phyloP scores from a whole-genome alignment of 495 filamentous ascomycete species.

The Lasiosphaeris hirsuta region DNA sequence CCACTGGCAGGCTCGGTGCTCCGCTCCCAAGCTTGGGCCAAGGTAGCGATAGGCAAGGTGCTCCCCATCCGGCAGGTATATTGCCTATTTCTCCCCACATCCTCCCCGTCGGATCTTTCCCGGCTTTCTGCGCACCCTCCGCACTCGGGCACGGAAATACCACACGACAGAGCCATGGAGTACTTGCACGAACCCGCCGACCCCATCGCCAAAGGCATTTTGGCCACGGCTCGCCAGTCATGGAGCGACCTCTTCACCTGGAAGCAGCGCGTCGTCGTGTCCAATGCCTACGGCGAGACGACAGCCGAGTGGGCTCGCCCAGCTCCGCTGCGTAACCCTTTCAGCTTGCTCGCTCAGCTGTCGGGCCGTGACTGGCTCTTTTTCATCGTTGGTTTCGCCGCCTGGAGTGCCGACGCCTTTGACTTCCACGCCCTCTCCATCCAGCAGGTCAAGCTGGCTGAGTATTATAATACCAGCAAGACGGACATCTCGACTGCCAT shows the following conservation, averaged over 20 bases:
- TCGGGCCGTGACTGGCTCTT: slow-evolving; percentile 56
- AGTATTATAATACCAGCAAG: slow-evolving; percentile 60
- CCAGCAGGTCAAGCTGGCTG: slow-evolving; percentile 63
- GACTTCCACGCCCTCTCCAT: slow-evolving; percentile 77
- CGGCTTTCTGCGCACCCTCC: no score
- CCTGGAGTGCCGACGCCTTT: slow-evolving; percentile 70
- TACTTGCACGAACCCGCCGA: slow-evolving; percentile 49
- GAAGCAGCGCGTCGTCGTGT: slow-evolving; percentile 63
- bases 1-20: no score
- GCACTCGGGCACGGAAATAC: no score
- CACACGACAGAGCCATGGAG: slow-evolving; percentile 15
- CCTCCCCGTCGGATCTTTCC: no score
- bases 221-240: slow-evolving; percentile 57
- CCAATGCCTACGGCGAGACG: slow-evolving; percentile 54
- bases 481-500: slow-evolving; percentile 71
- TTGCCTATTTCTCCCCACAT: no score
- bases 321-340: slow-evolving; percentile 56
- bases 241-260: slow-evolving; percentile 62
- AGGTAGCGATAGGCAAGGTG: no score
- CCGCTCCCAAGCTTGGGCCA: no score
- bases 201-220: slow-evolving; percentile 55
- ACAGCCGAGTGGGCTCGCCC: slow-evolving; percentile 59
- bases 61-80: no score
- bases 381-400: slow-evolving; percentile 59
- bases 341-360: slow-evolving; percentile 57